These are phyloP conservation scores for Spathaspora arborariae DNA, from an alignment of 805 yeast species.

Conservation along the genomic window DNA sequence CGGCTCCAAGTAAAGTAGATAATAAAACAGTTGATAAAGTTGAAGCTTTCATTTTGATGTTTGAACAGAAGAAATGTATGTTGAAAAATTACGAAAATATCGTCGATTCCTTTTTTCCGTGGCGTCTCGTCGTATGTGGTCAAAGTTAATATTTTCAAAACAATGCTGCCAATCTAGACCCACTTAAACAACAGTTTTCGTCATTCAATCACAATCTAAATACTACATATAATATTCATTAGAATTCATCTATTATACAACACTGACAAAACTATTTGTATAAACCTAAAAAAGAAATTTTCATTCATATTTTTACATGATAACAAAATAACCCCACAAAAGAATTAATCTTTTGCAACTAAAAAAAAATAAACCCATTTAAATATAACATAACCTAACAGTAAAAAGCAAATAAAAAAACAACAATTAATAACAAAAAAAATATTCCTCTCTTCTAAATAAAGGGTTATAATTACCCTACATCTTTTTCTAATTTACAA, in stretches of 20 bases:
- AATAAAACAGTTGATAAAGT: conserved; percentile 5
- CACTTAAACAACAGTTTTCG: too few species aligned
- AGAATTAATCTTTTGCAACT: not conserved
- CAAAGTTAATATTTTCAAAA: too few species aligned
- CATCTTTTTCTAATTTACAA: conserved; percentile 21
- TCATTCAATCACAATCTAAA: too few species aligned
- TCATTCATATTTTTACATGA: too few species aligned
- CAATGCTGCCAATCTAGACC: too few species aligned
- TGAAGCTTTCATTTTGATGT: conserved; percentile 5
- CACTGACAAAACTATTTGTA: not conserved
- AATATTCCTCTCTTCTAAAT: not conserved
- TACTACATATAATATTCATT: too few species aligned
- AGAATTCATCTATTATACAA: not conserved
- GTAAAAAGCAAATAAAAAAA: not conserved
- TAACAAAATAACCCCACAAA: conserved; percentile 1
- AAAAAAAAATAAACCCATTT: not conserved
- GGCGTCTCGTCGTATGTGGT: too few species aligned
- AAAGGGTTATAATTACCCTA: not conserved
- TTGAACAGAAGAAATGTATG: not conserved
- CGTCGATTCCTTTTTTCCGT: not conserved
- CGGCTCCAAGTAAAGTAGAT: conserved; percentile 1
- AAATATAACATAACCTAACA: not conserved
- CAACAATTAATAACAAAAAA: not conserved
- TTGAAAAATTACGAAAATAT: not conserved
- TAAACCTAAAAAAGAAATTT: not conserved